Base-by-base conservation (phyloP, 2,329 filamentous ascomycete genomes). In the Aureobasidium sp. region DNA sequence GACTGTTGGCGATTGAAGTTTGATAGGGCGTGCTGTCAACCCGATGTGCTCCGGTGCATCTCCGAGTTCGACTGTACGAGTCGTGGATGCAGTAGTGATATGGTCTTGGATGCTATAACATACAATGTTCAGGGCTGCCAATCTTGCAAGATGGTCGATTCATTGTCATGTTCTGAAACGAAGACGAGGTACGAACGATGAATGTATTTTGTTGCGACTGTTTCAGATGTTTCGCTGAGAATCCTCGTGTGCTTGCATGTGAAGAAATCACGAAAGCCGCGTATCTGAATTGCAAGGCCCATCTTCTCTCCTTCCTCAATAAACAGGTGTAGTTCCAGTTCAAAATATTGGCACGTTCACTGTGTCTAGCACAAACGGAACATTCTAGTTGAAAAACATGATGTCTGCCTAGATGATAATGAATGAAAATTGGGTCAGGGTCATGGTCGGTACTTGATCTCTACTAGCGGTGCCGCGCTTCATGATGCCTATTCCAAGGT, bases 401-500 rank as follows among this genome's bases (percentile, higher is more conserved):
- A 13, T 21, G 13, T 14, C 3, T 2, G n/a, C 14, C 5, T 3
- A 0, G 9, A 9, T 5, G n/a, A 13, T 14, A 4, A 5, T 1
- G 7, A 14, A 30, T 14, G 5, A 48, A 14, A 10, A 14, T 37
- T 1, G 2, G 14, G 25, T 32, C 45, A 48, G 45, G 45, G 45
- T 78, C 9, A 72, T 86, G 9, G 84, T 87, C 62, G 82, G 82
- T 8, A 82, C 81, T 77, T 0, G 76, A 82, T 61, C 79, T 82
- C 21, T 21, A 21, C 21, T 21, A 21, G 21, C 1, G 21, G 21
- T 21, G 21, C 21, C 21, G 1, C 21, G 21, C 21, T 21, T 21
- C 21, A 21, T 21, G 1, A 21, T 21, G 21, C 21, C 21, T 21
- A 1, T 21, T 1, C 21, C 21, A 21, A 1, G 21, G 21, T 21